Evolutionary conservation across 1,139 yeast genomes (phyloP).

Genomic region (Hyphopichia fennica): DNA sequence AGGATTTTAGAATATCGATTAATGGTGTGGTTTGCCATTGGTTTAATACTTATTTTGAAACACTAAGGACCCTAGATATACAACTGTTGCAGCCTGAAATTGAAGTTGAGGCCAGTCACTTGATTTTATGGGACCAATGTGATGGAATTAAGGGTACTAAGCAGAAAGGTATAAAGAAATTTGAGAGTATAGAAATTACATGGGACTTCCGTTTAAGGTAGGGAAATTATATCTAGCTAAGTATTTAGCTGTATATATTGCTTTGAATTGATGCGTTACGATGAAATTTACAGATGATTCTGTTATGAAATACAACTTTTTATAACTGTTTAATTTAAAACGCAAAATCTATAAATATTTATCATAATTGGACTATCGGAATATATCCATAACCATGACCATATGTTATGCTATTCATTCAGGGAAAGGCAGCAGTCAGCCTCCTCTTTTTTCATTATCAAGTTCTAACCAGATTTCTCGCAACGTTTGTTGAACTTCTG

Average conservation of each 20-base stretch:
- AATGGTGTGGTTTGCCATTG: conserved; percentile 18
- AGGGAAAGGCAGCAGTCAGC: conserved; percentile 32
- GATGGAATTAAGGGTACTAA: conserved; percentile 72
- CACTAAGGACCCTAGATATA: not conserved
- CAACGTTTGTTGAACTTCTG: conserved; percentile 52
- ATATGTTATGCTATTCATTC: not conserved
- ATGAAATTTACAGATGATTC: too few species aligned
- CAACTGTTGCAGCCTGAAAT: not conserved
- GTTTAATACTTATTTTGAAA: conserved; percentile 25
- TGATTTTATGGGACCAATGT: conserved; percentile 52
- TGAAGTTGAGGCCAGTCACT: conserved; percentile 1
- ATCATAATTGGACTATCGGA: too few species aligned
- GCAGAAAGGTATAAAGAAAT: conserved; percentile 52
- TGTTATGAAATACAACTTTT: too few species aligned
- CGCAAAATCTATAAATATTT: too few species aligned
- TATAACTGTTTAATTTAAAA: too few species aligned
- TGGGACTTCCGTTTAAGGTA: too few species aligned
- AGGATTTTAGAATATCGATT: conserved; percentile 1
- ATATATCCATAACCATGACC: not conserved
- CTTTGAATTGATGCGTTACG: too few species aligned
- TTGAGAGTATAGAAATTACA: conserved; percentile 41
- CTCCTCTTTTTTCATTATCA: conserved; percentile 58
- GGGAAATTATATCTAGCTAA: too few species aligned
- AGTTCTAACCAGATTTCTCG: conserved; percentile 57
- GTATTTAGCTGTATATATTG: too few species aligned